Base-by-base conservation (phyloP, 345 rosid species). In the Brassica carinata region DNA sequence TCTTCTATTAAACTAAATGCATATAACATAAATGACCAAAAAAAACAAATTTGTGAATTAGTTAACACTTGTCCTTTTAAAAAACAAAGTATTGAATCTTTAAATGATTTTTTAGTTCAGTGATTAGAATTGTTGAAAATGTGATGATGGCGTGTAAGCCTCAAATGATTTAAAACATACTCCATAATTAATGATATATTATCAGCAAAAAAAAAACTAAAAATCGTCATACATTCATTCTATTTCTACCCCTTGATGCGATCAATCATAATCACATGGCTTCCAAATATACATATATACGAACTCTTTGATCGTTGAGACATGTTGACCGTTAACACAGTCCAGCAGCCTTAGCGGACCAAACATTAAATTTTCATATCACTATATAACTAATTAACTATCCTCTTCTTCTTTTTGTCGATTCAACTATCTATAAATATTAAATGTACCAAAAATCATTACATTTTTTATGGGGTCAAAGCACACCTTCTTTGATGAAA, bases 291-390 rank as follows among this genome's bases (percentile, higher is more conserved):
- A 61, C 38, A 18, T 66, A 40, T 11, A 57, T 53, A 65, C 27
- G 10, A 71, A 29, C 68, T 57, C 62, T 7, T 51, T 29, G 10
- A 79, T 73, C 18, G 19, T 65, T 69, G 63, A 64, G 80, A 71
- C 73, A 76, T 57, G 62, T 76, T 81, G 84, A 81, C 77, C 77
- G 81, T 30, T 76, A 66, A 67, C 29, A 53, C 43, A 1, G n/a
- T 3, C 69, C 33, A 76, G 84, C 84, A 76, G 84, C 80, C 84
- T 81, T 76, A 59, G 67, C 43, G 81, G 84, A 76, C 84, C 77
- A 76, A 59, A 66, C 27, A 57, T 38, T 71, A 23, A 30, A 10
- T 63, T 18, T 18, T 26, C 8, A 63, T 70, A 58, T 68, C 57
- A 45, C 13, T 9, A 55, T 75, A 10, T 4, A 53, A 53, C 13